These are phyloP conservation scores for Pythium angustatum DNA, from an alignment of 352 stramenopile species.

Conservation along the genomic window DNA sequence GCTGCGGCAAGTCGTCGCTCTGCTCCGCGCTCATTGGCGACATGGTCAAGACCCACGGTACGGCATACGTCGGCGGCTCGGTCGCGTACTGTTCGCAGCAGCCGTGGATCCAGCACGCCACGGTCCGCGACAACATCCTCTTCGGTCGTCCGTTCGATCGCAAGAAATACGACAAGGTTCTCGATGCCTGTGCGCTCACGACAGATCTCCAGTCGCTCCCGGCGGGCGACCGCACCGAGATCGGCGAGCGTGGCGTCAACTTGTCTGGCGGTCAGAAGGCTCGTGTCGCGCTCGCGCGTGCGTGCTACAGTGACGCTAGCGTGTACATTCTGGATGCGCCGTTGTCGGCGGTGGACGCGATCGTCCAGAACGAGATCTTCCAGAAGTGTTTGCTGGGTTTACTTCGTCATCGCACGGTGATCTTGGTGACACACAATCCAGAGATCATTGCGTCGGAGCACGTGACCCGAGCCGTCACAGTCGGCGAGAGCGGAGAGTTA, in stretches of 20 bases:
- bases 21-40: conserved; percentile 42
- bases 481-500: neutral
- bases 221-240: conserved; percentile 65
- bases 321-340: conserved; percentile 89
- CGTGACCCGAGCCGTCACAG: neutral
- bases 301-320: conserved; percentile 47
- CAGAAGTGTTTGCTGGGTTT: conserved; percentile 24
- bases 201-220: conserved; percentile 63
- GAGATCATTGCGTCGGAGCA: conserved; percentile 22
- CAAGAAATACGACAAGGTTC: conserved; percentile 31
- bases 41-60: conserved; percentile 27
- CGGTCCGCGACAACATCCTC: conserved; percentile 36
- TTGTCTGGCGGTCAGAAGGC: conserved; percentile 36
- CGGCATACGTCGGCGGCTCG: conserved; percentile 9
- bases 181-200: conserved; percentile 49
- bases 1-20: conserved; percentile 55
- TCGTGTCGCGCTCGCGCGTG: conserved; percentile 29
- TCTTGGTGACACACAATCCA: conserved; percentile 21
- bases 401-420: conserved; percentile 17
- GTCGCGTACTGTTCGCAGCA: conserved; percentile 34
- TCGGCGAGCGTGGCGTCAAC: conserved; percentile 51
- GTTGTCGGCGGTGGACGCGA: conserved; percentile 90
- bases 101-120: conserved; percentile 38
- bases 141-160: conserved; percentile 29
- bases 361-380: conserved; percentile 90